Evolutionary conservation across 495 filamentous ascomycete genomes (phyloP), one percentile per base, ranked within the genome.

Genomic region (Penicillium diatomitis): DNA sequence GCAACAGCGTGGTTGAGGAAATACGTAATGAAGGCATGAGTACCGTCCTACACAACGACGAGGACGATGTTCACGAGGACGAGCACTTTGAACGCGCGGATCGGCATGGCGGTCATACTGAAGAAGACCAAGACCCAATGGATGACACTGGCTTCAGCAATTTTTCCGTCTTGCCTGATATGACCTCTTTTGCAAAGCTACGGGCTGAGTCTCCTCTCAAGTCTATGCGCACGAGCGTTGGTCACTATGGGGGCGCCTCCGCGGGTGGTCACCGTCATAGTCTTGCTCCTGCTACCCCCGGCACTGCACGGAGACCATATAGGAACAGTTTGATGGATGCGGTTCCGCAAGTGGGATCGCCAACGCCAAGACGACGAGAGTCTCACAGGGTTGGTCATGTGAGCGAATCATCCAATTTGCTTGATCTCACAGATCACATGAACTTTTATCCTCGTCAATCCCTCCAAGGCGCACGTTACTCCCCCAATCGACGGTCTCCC

Each of bases 351-450:
- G 32, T 50, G 30, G 66, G 55, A n/a, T 79, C 78, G 3, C 77
- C 82, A 46, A 86, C 85, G 2, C 83, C 86, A 2, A 73, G 79
- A 20, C 58, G 69, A 48, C 67, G 65, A 55, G 78, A 78, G 33
- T 83, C 80, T 6, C 83, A 81, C n/a, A 87, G 86, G 50, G 47
- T 53, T 29, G 50, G 42, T 4, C 42, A 59, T 4, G 46, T 55
- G 5, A 46, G 38, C n/a, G 60, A 56, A 8, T 63, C 58, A 3
- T 54, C 77, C 79, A 70, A 70, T 32, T 76, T 97, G 31, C 78
- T 95, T 46, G 91, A 98, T 60, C 91, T 96, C 48, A 90, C 87
- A 1, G 87, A 88, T 35, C 85, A 90, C 55, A 74, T 90, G 56
- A 79, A 78, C 51, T 70, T 75, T 36, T 76, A 80, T 41, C 65